Conservation (phyloP, 768 basidiomycete species). For the Tulasnella sp. region DNA sequence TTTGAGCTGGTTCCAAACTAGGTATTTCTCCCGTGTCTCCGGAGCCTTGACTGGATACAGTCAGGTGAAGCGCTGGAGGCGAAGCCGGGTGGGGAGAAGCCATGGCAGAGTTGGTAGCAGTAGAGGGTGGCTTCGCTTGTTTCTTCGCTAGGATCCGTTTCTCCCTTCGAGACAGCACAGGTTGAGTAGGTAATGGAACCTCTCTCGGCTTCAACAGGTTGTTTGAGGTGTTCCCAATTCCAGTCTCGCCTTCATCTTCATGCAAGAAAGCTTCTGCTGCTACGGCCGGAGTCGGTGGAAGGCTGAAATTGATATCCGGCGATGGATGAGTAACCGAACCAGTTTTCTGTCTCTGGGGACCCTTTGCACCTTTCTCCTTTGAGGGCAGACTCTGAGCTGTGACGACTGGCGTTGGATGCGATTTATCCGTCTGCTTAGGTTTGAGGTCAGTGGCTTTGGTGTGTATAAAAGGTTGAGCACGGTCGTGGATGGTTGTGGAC, state of each 20-base stretch:
- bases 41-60: too few relatives aligned
- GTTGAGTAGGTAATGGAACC: neutral
- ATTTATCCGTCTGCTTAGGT: too few relatives aligned
- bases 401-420: too few relatives aligned
- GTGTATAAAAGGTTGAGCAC: too few relatives aligned
- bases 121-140: conserved; percentile 4
- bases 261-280: neutral
- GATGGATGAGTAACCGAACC: too few relatives aligned
- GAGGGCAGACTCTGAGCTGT: too few relatives aligned
- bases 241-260: neutral
- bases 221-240: neutral
- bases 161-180: conserved; percentile 1
- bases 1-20: too few relatives aligned
- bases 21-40: too few relatives aligned
- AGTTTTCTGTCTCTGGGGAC: too few relatives aligned
- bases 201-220: neutral
- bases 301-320: too few relatives aligned
- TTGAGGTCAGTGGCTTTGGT: too few relatives aligned
- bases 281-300: neutral
- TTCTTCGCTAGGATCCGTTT: conserved; percentile 7
- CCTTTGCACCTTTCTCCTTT: too few relatives aligned
- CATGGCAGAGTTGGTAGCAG: neutral
- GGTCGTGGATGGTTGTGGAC: neutral
- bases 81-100: neutral
- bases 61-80: conserved; percentile 16